These are phyloP conservation scores for Henckelia pumila DNA, from an alignment of 257 asterid species.

Conservation along the genomic window DNA sequence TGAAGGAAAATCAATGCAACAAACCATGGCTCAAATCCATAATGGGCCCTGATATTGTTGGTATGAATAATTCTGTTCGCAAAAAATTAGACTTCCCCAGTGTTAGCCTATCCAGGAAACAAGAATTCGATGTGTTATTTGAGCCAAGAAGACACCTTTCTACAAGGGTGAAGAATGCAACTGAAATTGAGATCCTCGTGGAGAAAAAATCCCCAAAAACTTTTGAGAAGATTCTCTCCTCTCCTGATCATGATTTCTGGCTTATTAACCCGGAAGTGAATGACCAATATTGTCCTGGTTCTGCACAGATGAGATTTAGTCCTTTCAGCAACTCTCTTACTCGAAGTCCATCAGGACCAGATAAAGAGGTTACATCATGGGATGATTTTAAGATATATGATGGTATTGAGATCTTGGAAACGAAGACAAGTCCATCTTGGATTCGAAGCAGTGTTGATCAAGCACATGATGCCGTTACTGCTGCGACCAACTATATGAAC, in stretches of 20 bases:
- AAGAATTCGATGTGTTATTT: slow-evolving; percentile 44
- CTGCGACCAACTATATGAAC: slow-evolving; percentile 11
- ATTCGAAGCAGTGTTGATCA: slow-evolving; percentile 25
- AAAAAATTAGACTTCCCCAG: slow-evolving; percentile 36
- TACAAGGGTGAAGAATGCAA: slow-evolving; percentile 40
- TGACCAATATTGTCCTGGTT: slow-evolving; percentile 19
- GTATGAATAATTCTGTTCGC: slow-evolving; percentile 20
- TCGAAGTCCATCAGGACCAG: slow-evolving; percentile 26
- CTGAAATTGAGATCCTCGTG: slow-evolving; percentile 19
- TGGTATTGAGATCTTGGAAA: slow-evolving; percentile 12
- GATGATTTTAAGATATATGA: slow-evolving; percentile 19
- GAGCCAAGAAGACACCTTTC: slow-evolving; percentile 86
- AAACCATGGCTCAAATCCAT: slow-evolving; percentile 18
- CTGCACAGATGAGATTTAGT: slow-evolving; percentile 34
- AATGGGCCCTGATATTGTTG: slow-evolving; percentile 27
- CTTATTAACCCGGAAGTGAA: slow-evolving; percentile 42
- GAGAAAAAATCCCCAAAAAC: slow-evolving; percentile 42
- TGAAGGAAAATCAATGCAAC: slow-evolving; percentile 25
- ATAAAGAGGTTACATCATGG: slow-evolving; percentile 25
- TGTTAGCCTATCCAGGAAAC: slow-evolving; percentile 28
- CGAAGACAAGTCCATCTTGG: slow-evolving; percentile 17
- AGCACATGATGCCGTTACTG: slow-evolving; percentile 8
- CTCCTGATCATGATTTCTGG: slow-evolving; percentile 51
- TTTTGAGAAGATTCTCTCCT: slow-evolving; percentile 50
- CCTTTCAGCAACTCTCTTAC: slow-evolving; percentile 24